phyloP scores from a whole-genome alignment of 306 rosid species.

The Astragalus glycyphyllos region DNA sequence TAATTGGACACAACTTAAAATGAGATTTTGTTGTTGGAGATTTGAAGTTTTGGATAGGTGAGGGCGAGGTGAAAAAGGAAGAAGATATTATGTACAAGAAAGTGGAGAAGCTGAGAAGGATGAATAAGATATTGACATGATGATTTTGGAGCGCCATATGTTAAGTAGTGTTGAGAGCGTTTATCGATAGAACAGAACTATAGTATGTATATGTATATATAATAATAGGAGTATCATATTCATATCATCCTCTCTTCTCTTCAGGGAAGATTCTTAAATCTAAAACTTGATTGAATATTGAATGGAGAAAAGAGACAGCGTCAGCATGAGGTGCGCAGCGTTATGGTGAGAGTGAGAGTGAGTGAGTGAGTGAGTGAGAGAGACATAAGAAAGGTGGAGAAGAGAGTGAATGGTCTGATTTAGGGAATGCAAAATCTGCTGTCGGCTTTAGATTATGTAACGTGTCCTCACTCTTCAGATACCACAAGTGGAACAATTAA shows the following conservation, averaged over 20 bases:
- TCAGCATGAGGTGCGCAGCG: neutral
- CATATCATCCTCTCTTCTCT: neutral
- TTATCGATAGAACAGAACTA: too few relatives aligned
- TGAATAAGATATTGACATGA: slow-evolving; percentile 7
- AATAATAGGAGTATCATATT: too few relatives aligned
- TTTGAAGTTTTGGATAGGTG: neutral
- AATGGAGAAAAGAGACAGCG: neutral
- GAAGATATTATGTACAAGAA: slow-evolving; percentile 30
- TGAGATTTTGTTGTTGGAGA: neutral
- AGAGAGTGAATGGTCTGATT: neutral
- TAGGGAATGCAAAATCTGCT: neutral
- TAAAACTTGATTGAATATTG: neutral
- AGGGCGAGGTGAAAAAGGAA: neutral
- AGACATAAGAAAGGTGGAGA: neutral
- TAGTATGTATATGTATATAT: too few relatives aligned
- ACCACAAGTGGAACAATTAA: too few relatives aligned
- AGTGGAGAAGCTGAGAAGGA: neutral
- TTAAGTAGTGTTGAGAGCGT: neutral
- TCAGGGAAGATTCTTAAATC: neutral
- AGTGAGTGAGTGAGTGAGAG: neutral
- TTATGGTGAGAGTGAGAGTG: too few relatives aligned
- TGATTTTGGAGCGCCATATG: neutral
- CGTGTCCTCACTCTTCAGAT: neutral
- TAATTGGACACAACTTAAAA: slow-evolving; percentile 46
- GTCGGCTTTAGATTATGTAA: neutral